phyloP scores from a whole-genome alignment of 1,139 yeast species.

The Scheffersomyces segobiensis region DNA sequence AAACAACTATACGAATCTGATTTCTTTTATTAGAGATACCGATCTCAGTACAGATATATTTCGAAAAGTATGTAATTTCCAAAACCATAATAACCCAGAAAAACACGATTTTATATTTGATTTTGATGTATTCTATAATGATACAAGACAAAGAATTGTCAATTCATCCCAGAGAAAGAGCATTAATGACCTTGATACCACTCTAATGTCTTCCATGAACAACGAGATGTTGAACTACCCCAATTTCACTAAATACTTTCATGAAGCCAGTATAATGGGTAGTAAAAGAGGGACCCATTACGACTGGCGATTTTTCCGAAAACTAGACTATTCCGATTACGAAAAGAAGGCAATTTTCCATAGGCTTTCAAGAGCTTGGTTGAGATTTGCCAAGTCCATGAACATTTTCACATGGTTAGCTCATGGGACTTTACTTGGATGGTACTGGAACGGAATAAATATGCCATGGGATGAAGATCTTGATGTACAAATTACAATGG shows the following conservation, averaged over 20 bases:
- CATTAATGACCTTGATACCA: constrained; percentile 13
- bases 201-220: not conserved
- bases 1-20: not conserved
- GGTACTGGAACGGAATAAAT: constrained; percentile 60
- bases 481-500: constrained; percentile 55
- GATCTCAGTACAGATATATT: constrained; percentile 2
- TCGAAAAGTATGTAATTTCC: constrained; percentile 1
- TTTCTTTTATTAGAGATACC: not conserved
- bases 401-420: constrained; percentile 57
- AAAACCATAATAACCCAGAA: constrained; percentile 2
- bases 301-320: constrained; percentile 45
- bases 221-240: not conserved
- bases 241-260: constrained; percentile 15
- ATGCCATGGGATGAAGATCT: constrained; percentile 67
- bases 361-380: constrained; percentile 54
- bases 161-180: constrained; percentile 20
- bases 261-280: constrained; percentile 44
- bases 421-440: constrained; percentile 60
- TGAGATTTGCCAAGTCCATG: constrained; percentile 43
- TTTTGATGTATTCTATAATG: constrained; percentile 2
- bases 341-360: constrained; percentile 48
- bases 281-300: constrained; percentile 32
- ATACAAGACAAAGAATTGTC: constrained; percentile 5
- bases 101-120: constrained; percentile 11
- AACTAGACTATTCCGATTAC: constrained; percentile 25